phyloP scores from a whole-genome alignment of 345 rosid species.

The Murraya paniculata region DNA sequence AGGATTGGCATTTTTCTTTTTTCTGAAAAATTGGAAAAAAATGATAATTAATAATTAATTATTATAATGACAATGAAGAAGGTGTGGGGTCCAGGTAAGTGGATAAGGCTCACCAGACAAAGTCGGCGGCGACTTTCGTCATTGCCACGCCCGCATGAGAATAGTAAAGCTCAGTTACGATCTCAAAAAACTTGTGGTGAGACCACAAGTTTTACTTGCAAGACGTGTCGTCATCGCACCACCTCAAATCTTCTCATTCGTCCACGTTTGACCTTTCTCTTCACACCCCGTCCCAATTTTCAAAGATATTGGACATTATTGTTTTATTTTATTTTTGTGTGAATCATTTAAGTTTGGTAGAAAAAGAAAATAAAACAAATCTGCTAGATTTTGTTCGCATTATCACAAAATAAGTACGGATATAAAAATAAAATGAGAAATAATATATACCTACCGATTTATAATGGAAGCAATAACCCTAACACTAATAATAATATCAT shows the following conservation, averaged over 20 bases:
- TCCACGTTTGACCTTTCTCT: neutral
- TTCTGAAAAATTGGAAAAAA: neutral
- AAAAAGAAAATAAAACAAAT: no score
- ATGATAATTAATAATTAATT: neutral
- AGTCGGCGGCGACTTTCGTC: neutral
- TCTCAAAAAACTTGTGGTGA: no score
- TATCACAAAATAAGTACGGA: no score
- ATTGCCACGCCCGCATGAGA: neutral
- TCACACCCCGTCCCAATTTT: neutral
- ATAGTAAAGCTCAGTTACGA: neutral
- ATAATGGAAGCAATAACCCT: no score
- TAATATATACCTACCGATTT: no score
- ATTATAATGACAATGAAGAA: no score
- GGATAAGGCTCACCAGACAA: constrained; percentile 5
- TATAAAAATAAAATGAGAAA: no score
- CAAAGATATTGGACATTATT: no score
- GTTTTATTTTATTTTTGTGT: no score
- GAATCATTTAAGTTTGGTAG: neutral
- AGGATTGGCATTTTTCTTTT: neutral
- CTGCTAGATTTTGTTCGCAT: no score
- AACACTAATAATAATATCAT: no score
- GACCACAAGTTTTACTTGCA: neutral
- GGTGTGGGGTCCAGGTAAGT: neutral
- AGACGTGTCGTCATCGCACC: neutral
- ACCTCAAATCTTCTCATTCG: neutral